Conservation (phyloP, 2,329 filamentous ascomycete genomes). For the Aspergillus fumigatus region DNA sequence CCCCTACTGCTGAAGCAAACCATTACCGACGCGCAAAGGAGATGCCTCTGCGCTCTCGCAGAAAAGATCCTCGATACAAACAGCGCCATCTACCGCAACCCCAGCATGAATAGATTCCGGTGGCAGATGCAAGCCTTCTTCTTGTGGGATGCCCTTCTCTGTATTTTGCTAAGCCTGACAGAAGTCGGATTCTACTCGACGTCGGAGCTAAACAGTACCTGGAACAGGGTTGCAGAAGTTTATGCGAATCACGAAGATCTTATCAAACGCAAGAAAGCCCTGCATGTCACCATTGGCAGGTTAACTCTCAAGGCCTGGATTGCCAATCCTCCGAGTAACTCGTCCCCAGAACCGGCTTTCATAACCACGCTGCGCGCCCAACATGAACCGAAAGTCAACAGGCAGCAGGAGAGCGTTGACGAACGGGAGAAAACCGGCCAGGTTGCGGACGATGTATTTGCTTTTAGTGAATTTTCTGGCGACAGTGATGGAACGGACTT, state of each 20-base stretch:
- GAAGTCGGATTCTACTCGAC: conserved; percentile 27
- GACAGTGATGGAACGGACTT: neutral
- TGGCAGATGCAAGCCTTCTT: conserved; percentile 46
- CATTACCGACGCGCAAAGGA: conserved; percentile 2
- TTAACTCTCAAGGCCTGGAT: conserved; percentile 9
- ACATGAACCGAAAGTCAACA: neutral
- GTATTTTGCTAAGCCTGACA: conserved; percentile 38
- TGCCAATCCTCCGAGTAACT: conserved; percentile 4
- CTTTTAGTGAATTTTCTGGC: neutral
- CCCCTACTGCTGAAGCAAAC: conserved; percentile 19
- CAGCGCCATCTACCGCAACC: conserved; percentile 34
- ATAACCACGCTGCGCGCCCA: conserved; percentile 7
- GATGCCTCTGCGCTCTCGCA: conserved; percentile 7
- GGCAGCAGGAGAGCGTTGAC: neutral
- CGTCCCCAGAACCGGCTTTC: conserved; percentile 7
- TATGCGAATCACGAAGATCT: conserved; percentile 43
- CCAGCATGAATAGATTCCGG: conserved; percentile 32
- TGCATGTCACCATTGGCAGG: conserved; percentile 3
- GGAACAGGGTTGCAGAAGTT: conserved; percentile 40
- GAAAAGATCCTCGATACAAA: conserved; percentile 22
- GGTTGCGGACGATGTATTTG: neutral
- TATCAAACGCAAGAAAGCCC: conserved; percentile 12
- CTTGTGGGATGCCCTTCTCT: conserved; percentile 47
- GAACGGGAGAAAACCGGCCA: neutral
- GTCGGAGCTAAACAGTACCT: conserved; percentile 29